Conservation (phyloP, 441 rosid species). For the Erodium moschatum region DNA sequence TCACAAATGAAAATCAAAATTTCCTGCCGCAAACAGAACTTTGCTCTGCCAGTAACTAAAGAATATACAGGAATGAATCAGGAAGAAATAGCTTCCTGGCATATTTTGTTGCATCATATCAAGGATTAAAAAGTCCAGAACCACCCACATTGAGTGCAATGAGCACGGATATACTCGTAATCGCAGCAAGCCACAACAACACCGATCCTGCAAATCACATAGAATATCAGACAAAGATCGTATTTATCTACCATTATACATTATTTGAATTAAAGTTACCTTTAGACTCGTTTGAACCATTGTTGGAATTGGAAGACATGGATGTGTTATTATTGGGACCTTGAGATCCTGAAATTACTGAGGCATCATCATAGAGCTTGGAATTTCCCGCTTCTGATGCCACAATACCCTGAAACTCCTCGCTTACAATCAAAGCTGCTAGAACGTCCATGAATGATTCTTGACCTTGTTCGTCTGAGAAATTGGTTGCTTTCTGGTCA, state of each 20-base stretch:
- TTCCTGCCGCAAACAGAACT: conserved; percentile 1
- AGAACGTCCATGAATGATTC: conserved; percentile 91
- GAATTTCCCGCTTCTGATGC: conserved; percentile 64
- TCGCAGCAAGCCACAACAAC: conserved; percentile 55
- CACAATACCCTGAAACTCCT: conserved; percentile 94
- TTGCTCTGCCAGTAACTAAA: background rate
- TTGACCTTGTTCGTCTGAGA: conserved; percentile 38
- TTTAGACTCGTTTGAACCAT: conserved; percentile 30
- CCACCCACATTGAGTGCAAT: conserved; percentile 59
- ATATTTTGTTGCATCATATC: conserved; percentile 17
- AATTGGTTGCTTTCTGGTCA: conserved; percentile 27
- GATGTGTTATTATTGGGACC: conserved; percentile 30
- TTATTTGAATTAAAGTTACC: conserved; percentile 15
- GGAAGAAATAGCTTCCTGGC: background rate
- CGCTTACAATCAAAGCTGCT: conserved; percentile 82
- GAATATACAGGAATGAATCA: background rate
- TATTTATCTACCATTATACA: no score
- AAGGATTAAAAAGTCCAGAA: conserved; percentile 82
- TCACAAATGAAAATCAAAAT: background rate
- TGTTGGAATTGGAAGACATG: conserved; percentile 24
- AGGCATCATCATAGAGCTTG: conserved; percentile 37
- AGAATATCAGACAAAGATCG: no score
- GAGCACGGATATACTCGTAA: conserved; percentile 57
- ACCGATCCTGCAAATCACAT: conserved; percentile 48
- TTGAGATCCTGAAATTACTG: conserved; percentile 27